A percentile compares a stretch with the other conserved stretches of the same genome.
Evolutionary conservation across 2,329 filamentous ascomycete species (phyloP).

Genomic region (Trichoderma brevicompactum): DNA sequence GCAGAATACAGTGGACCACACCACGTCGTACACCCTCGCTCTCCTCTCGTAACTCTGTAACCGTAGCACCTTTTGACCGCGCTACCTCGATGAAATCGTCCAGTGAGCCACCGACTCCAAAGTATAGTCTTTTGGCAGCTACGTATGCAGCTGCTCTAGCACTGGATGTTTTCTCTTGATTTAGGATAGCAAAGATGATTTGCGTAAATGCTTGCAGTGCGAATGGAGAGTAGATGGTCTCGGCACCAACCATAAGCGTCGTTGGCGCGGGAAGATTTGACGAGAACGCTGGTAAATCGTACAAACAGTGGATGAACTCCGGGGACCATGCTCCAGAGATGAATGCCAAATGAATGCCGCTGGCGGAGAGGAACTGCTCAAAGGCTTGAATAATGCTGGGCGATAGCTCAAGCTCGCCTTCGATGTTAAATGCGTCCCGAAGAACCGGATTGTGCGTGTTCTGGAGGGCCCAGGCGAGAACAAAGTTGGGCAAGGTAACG

Average conservation of each 20-base stretch:
- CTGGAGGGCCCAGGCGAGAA: slow-evolving; percentile 69
- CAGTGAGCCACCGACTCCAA: slow-evolving; percentile 81
- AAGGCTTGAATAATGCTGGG: slow-evolving; percentile 64
- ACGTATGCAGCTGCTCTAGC: slow-evolving; percentile 65
- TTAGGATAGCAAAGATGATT: slow-evolving; percentile 64
- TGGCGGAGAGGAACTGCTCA: slow-evolving; percentile 52
- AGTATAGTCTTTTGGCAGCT: slow-evolving; percentile 80
- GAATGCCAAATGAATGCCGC: slow-evolving; percentile 64
- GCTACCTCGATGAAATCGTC: slow-evolving; percentile 70
- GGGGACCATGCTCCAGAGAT: slow-evolving; percentile 76
- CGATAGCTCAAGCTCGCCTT: slow-evolving; percentile 68
- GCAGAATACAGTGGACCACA: slow-evolving; percentile 58
- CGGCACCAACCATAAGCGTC: slow-evolving; percentile 70
- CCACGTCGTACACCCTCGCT: slow-evolving; percentile 64
- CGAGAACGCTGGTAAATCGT: slow-evolving; percentile 36
- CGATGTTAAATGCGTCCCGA: slow-evolving; percentile 52
- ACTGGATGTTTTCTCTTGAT: slow-evolving; percentile 45
- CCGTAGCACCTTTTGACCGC: slow-evolving; percentile 51
- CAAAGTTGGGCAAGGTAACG: slow-evolving; percentile 77
- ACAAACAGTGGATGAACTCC: slow-evolving; percentile 65
- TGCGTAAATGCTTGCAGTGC: slow-evolving; percentile 71
- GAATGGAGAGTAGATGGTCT: slow-evolving; percentile 82
- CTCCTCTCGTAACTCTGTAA: slow-evolving; percentile 61
- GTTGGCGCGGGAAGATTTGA: slow-evolving; percentile 24
- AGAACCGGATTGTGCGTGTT: slow-evolving; percentile 46